Percentiles rank a stretch among this genome's conserved stretches.
Conservation (phyloP, 805 yeast genomes). For the Ogataea trehaloabstinens region DNA sequence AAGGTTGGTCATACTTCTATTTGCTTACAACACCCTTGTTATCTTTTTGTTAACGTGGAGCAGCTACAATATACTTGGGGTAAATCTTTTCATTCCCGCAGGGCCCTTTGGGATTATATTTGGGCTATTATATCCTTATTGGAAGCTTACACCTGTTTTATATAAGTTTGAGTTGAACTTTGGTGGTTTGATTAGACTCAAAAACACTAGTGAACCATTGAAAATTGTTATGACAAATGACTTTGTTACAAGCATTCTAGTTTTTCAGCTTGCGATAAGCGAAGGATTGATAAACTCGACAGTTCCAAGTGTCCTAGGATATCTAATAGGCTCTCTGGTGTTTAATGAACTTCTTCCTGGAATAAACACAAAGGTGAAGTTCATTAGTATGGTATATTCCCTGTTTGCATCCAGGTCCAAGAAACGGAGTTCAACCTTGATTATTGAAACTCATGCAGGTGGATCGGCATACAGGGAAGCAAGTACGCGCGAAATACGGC, state of each 20-base stretch:
- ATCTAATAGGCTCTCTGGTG: constrained; percentile 43
- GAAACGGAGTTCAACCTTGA: constrained; percentile 9
- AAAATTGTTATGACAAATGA: constrained; percentile 33
- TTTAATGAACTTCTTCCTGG: constrained; percentile 46
- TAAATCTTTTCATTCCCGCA: constrained; percentile 42
- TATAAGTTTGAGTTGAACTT: constrained; percentile 38
- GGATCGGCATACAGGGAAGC: background rate
- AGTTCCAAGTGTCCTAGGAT: constrained; percentile 39
- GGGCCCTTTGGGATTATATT: constrained; percentile 43
- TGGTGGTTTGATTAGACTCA: constrained; percentile 24
- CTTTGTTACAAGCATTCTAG: constrained; percentile 26
- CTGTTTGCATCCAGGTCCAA: constrained; percentile 7
- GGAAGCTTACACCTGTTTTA: constrained; percentile 38
- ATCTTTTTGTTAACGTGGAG: constrained; percentile 35
- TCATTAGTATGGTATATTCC: constrained; percentile 17
- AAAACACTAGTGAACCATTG: constrained; percentile 18
- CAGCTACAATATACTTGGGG: constrained; percentile 29
- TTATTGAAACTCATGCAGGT: background rate
- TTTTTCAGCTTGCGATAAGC: constrained; percentile 40
- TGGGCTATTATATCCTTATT: constrained; percentile 39
- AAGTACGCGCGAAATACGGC: constrained; percentile 5
- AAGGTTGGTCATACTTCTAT: constrained; percentile 42
- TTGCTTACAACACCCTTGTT: constrained; percentile 45
- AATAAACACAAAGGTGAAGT: constrained; percentile 25
- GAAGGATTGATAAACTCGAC: constrained; percentile 40